A percentile compares a stretch with the other conserved stretches of the same genome.
phyloP scores from a whole-genome alignment of 192 early-diverging fungal species.

The Funneliformis geosporum region DNA sequence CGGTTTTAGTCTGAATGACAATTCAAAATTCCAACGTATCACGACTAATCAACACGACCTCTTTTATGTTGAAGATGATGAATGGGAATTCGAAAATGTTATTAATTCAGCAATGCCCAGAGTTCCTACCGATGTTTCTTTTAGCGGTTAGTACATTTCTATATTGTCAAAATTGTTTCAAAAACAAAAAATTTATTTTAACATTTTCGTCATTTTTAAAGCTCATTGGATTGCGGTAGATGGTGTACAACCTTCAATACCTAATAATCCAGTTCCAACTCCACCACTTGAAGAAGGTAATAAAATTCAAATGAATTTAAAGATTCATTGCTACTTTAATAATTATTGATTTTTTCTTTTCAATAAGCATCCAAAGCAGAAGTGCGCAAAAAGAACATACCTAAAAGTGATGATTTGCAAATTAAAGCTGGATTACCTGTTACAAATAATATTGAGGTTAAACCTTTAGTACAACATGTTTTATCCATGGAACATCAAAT shows the following conservation, averaged over 20 bases:
- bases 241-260: conserved; percentile 96
- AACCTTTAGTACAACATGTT: conserved; percentile 84
- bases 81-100: conserved; percentile 88
- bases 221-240: conserved; percentile 99
- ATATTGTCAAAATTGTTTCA: neutral
- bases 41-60: conserved; percentile 65
- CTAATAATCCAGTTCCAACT: conserved; percentile 87
- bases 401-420: neutral
- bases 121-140: conserved; percentile 86
- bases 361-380: conserved; percentile 9
- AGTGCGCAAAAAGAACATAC: neutral
- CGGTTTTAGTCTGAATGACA: conserved; percentile 74
- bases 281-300: conserved; percentile 57
- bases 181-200: neutral
- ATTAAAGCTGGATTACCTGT: neutral
- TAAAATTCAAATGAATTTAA: conserved; percentile 18
- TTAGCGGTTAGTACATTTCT: conserved; percentile 57
- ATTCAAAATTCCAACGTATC: conserved; percentile 67
- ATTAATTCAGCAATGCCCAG: conserved; percentile 84
- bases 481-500: conserved; percentile 91
- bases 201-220: conserved; percentile 16
- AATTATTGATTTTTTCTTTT: neutral
- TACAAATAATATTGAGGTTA: conserved; percentile 46
- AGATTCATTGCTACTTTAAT: neutral
- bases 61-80: conserved; percentile 92